These are phyloP conservation scores for Fomitopsis pinicola DNA, from an alignment of 1,284 basidiomycete species.

Conservation along the genomic window DNA sequence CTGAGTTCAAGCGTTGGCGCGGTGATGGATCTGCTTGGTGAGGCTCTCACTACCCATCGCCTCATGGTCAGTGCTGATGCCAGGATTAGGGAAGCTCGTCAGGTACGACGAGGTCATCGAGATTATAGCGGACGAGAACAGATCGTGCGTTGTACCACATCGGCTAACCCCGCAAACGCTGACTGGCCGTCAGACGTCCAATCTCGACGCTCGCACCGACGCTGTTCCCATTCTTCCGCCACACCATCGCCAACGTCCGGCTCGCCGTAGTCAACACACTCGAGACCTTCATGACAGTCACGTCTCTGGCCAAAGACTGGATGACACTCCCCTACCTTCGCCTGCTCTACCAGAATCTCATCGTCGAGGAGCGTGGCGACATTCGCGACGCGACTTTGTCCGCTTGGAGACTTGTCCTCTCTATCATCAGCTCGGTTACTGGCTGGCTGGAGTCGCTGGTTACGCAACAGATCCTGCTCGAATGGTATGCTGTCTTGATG, in stretches of 20 bases:
- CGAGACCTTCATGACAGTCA: conserved; percentile 79
- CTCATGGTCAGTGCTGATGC: conserved; percentile 1
- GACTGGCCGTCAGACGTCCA: conserved; percentile 50
- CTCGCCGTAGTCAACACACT: conserved; percentile 91
- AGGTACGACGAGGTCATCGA: conserved; percentile 76
- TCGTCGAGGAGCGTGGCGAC: conserved; percentile 88
- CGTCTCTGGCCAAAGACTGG: conserved; percentile 81
- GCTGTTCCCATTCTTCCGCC: conserved; percentile 95
- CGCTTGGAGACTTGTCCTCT: conserved; percentile 76
- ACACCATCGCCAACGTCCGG: conserved; percentile 93
- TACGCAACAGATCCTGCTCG: conserved; percentile 52
- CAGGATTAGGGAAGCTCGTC: conserved; percentile 68
- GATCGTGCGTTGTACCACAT: conserved; percentile 51
- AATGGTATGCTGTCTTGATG: conserved; percentile 90
- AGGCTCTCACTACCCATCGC: conserved; percentile 17
- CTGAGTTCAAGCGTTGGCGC: conserved; percentile 94
- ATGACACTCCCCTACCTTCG: conserved; percentile 75
- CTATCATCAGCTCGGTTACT: conserved; percentile 42
- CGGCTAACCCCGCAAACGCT: background rate
- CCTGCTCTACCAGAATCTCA: conserved; percentile 91
- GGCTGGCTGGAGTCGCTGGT: conserved; percentile 51
- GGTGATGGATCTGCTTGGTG: conserved; percentile 95
- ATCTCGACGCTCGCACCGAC: conserved; percentile 81
- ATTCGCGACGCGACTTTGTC: conserved; percentile 78
- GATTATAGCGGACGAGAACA: conserved; percentile 61